Base-by-base conservation (phyloP, 148 eudicot species). In the Arctostaphylos glauca region DNA sequence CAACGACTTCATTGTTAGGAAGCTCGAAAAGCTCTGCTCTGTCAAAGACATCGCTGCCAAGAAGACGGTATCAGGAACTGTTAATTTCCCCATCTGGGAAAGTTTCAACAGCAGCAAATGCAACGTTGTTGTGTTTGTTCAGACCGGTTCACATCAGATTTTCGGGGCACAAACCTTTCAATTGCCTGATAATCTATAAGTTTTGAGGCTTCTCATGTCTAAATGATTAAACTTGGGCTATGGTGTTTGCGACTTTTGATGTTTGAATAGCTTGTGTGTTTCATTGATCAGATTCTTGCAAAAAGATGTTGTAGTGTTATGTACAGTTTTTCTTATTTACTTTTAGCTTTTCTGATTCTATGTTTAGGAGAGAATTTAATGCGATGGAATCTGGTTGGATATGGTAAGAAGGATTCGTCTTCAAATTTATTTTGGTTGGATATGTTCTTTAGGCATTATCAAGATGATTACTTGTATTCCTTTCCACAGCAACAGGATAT, bases 1-100 rank as follows among this genome's bases (percentile, higher is more conserved):
- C 0, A 93, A 91, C n/a, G 94, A 95, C 82, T 95, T 81, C 9
- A 96, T 93, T 13, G 93, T 95, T 10, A 82, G 96, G 71, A 89
- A 81, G 81, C 93, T 93, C 60, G 89, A 89, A 47, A 93, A 93
- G 88, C 89, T 95, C 7, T 87, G 92, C 74, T 87, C 83, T 2
- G 85, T 92, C 74, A 92, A 93, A 81, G 95, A 95, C 79, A 76
- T 81, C 19, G 70, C 96, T 0, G 87, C 93, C 49, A 93, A 92
- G 88, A 93, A 92, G 84, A 87, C 81, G 0, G 38, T 95, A 6
- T 77, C 89, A 0, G 94, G 94, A 8, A 89, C 91, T 1, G 68
- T 92, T 5, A 84, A 84, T 76, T 93, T 95, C 64, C n/a, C 90
- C 5, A 73, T 95, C 0, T 93, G 96, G 94, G 92, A 90, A 15